Base-by-base conservation (phyloP, 2,329 filamentous ascomycete genomes). In the Colletotrichum incanum region DNA sequence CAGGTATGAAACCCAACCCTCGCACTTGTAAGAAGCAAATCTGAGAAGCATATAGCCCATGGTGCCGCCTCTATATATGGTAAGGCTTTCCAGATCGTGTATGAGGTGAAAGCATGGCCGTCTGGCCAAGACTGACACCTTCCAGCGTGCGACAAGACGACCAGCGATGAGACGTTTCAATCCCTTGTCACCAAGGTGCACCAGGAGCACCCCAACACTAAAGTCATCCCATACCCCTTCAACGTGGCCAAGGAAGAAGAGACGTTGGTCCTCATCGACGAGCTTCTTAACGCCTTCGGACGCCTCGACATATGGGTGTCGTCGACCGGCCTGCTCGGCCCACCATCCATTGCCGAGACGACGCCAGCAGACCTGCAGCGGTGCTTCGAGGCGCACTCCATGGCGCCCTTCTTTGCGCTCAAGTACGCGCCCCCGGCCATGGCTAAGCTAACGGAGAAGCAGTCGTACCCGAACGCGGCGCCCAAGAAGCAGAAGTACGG, bases 391-490 rank as follows among this genome's bases (percentile, higher is more conserved):
- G 87, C 88, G 2, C 90, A 91, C 76, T 85, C 85, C 49, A 85
- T 91, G 80, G 88, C 89, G 8, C 89, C 90, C 2, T 92, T 92
- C 82, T 91, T 90, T 75, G 90, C 89, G 1, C 83, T 92, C 73
- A 92, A 92, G 78, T 91, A 91, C 76, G 89, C 89, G 0, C 89
- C 90, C 0, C 86, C 89, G 2, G 90, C 90, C 1, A 92, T 92
- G 90, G 84, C 82, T 23, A 92, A 92, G 77, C 85, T 86, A 8
- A 87, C 87, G 0, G 83, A 85, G 0, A 87, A 80, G 72, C 80
- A 87, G 73, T 84, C 86, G 54, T 92, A 92, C 76, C 84, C 88
- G 0, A 92, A 92, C 75, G 90, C 90, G 0, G 87, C 88, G 16
- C 88, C 88, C 0, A 92, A 92, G 76, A 86, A 87, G 74, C 84